Base-by-base conservation (phyloP, 345 rosid genomes). In the Cardamine resedifolia region DNA sequence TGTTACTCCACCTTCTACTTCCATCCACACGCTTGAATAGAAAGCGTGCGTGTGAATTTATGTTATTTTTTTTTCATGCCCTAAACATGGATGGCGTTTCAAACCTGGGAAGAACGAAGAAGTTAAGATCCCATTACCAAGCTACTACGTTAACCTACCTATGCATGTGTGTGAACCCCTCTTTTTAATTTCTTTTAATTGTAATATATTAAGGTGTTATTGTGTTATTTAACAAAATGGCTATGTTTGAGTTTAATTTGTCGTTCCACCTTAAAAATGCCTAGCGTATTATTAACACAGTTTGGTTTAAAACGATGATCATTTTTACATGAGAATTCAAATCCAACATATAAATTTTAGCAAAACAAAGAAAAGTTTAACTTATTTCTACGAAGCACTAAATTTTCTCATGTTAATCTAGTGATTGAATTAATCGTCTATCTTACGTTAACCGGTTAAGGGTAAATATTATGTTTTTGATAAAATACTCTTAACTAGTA, bases 1-100 rank as follows among this genome's bases (percentile, higher is more conserved):
- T 47, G 53, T 49, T 38, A 59, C 44, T 26, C 66, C 66, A 73
- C 51, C 59, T 57, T 57, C 72, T 4, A 66, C 26, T 15, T 33
- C 66, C 7, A 26, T 49, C 59, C 44, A 58, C 55, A 58, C 45
- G 19, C 47, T 58, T 66, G 67, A 74, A 64, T 45, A 64, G 24
- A 71, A 64, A 12, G n/a, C 20, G 33, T 55, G 15, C n/a, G 10
- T 64, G 44, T 44, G 21, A 53, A 15, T 16, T n/a, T n/a, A n/a
- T 72, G 31, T 60, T 30, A 30, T 24, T 23, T 24, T 23, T 24
- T 27, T 16, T 44, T 10, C 16, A 6, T 7, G 51, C 41, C 16
- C 52, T 10, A 34, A n/a, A 24, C 49, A n/a, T n/a, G n/a, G n/a
- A 52, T 18, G 9, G 19, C 24, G 36, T 15, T 53, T 68, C 21